Evolutionary conservation across 2,329 filamentous ascomycete genomes (phyloP).

Genomic region (Sphaceloma murrayae): DNA sequence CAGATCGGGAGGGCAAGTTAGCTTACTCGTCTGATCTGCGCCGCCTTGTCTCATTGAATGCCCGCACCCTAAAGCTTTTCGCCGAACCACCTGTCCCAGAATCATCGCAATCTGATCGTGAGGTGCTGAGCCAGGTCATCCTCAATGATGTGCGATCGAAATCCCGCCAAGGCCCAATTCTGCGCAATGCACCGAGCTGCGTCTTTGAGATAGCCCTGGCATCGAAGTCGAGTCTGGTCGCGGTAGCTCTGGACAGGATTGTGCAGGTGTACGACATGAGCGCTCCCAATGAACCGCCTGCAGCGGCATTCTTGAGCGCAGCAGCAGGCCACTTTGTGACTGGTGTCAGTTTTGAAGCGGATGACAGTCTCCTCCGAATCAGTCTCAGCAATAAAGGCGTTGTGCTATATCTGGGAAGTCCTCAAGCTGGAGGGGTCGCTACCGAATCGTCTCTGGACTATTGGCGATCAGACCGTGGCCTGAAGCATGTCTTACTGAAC

Average conservation of each 20-base stretch:
- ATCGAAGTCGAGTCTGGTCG: constrained; percentile 26
- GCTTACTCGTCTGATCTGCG: background rate
- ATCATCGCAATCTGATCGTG: too few relatives aligned
- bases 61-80: constrained; percentile 3
- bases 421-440: constrained; percentile 18
- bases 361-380: constrained; percentile 27
- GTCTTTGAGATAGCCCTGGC: constrained; percentile 28
- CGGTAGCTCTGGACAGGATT: constrained; percentile 28
- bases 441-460: constrained; percentile 22
- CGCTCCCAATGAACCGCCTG: constrained; percentile 25
- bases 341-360: constrained; percentile 28
- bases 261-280: constrained; percentile 30
- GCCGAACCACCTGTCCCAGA: background rate
- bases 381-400: constrained; percentile 27
- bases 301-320: constrained; percentile 26
- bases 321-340: constrained; percentile 30
- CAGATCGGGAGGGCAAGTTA: constrained; percentile 1
- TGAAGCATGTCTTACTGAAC: constrained; percentile 27
- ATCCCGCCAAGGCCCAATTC: constrained; percentile 18
- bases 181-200: constrained; percentile 26
- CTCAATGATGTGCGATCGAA: constrained; percentile 25
- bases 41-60: background rate
- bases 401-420: constrained; percentile 29
- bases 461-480: constrained; percentile 28
- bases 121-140: background rate